Base-by-base conservation (phyloP, 495 filamentous ascomycete species). In the Parachaetomium inaequale region DNA sequence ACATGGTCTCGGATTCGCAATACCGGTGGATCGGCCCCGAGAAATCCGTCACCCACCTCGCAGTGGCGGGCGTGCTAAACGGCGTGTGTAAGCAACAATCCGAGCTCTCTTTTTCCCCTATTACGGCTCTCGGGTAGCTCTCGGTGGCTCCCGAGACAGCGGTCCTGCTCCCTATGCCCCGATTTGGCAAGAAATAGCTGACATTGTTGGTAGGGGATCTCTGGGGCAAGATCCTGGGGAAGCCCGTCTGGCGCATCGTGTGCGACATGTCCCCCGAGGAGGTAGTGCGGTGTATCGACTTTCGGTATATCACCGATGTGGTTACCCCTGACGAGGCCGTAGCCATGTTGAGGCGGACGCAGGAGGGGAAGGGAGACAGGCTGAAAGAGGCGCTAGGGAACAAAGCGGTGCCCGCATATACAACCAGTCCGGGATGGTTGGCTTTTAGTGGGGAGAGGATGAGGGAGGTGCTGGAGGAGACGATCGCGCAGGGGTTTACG, bases 1-100 rank as follows among this genome's bases (percentile, higher is more conserved):
- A 93, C 74, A 87, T 96, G 1, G 91, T 93, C 67, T 87, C 87
- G 49, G 92, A 96, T 81, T 88, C 84, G 47, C 92, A 96, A 66
- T 79, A 95, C 36, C 88, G 92, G 28, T 96, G 92, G 92, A 92
- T 96, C 69, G 92, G 92, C 0, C 92, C 92, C 2, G 92, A 96
- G 70, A 96, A 96, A 75, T 92, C 92, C 52, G 92, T 96, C 21
- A 93, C 92, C 59, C 92, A 96, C 74, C 85, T 96, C 0, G 92
- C 92, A 0, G 86, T 94, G 0, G 91, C 89, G 25, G 89, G 91
- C 29, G 87, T 96, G 26, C 87, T 96, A 53, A 96, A 96, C 71
- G 92, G 91, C 0, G 77, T 95, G 63, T 96, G 92, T n/a, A n/a
- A n/a, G n/a, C n/a, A n/a, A n/a, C n/a, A n/a, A n/a, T n/a, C n/a